phyloP scores from a whole-genome alignment of 208 protist genomes.

The Leishmania turanica region DNA sequence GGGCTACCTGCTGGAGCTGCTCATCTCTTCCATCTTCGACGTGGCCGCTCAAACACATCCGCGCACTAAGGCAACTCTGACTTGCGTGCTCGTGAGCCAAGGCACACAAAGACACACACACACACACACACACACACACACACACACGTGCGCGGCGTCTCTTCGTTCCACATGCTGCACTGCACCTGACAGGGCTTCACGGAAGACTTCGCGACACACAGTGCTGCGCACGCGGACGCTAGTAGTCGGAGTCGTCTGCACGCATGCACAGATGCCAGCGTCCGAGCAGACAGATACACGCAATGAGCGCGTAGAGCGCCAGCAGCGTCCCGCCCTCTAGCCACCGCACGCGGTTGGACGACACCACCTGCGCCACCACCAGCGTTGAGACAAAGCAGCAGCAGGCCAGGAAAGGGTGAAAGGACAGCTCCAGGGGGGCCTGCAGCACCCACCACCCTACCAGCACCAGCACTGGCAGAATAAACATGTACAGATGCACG shows the following conservation, averaged over 20 bases:
- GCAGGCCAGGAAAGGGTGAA: slow-evolving; percentile 61
- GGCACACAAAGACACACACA: not conserved
- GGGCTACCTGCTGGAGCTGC: not conserved
- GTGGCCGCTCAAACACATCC: not conserved
- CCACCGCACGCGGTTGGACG: slow-evolving; percentile 53
- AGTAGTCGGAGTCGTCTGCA: not conserved
- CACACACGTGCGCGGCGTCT: not conserved
- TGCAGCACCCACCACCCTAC: slow-evolving; percentile 19
- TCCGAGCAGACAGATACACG: slow-evolving; percentile 42
- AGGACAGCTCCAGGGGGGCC: slow-evolving; percentile 58
- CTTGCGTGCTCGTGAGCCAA: not conserved
- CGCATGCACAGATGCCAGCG: slow-evolving; percentile 41
- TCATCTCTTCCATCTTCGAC: not conserved
- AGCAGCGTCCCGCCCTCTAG: slow-evolving; percentile 74
- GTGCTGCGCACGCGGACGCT: not conserved
- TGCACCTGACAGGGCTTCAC: not conserved
- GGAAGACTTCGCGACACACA: not conserved
- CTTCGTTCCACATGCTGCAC: not conserved
- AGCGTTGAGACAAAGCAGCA: slow-evolving; percentile 67
- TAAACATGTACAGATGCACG: slow-evolving; percentile 75
- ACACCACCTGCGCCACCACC: slow-evolving; percentile 51
- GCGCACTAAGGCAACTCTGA: not conserved
- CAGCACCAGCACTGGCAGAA: slow-evolving; percentile 63
- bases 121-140: not conserved
- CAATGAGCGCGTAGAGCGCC: slow-evolving; percentile 54